Evolutionary conservation across 139 green algal species (phyloP).

Genomic region (Trebouxia sp.): DNA sequence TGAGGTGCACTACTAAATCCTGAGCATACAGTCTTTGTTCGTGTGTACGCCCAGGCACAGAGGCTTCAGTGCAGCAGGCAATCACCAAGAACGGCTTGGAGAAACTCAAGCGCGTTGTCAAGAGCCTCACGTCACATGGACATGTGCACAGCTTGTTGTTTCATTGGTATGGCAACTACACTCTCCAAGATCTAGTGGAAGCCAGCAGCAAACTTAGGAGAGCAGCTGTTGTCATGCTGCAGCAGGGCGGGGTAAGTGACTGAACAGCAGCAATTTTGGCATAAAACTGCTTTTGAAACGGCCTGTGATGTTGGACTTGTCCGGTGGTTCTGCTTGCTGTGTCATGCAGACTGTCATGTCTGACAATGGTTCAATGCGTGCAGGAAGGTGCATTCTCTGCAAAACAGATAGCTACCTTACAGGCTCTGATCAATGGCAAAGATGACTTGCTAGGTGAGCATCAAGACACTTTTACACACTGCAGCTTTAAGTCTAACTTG

Average conservation of each 20-base stretch:
- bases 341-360: too few species aligned
- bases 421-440: not conserved
- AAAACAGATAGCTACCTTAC: not conserved
- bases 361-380: too few species aligned
- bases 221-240: constrained; percentile 1
- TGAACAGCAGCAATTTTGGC: too few species aligned
- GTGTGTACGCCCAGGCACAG: not conserved
- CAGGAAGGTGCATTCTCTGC: not conserved
- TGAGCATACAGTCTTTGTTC: not conserved
- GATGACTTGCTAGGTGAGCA: not conserved
- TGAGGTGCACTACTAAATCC: not conserved
- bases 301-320: too few species aligned
- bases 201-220: constrained; percentile 30
- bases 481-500: not conserved
- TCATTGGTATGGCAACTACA: constrained; percentile 41
- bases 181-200: constrained; percentile 44
- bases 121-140: constrained; percentile 21
- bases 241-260: not conserved
- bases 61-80: not conserved
- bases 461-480: not conserved
- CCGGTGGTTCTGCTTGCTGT: too few species aligned
- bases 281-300: too few species aligned
- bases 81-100: not conserved
- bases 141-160: constrained; percentile 21
- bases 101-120: constrained; percentile 13